Evolutionary conservation across 2,329 filamentous ascomycete species (phyloP).

Genomic region (Alternaria sp.): DNA sequence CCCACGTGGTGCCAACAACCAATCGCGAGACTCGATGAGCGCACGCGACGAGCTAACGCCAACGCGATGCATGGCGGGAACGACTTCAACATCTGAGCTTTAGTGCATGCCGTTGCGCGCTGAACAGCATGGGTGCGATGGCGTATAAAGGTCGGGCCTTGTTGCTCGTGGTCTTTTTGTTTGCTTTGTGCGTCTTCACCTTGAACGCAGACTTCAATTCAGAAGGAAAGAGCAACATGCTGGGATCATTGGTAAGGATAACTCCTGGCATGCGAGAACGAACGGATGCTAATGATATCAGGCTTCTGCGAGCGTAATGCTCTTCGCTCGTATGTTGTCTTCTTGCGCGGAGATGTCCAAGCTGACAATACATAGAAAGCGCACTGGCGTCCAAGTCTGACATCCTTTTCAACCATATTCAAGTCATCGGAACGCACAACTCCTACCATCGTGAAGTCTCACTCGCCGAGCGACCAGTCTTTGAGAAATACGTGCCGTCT

Average conservation of each 20-base stretch:
- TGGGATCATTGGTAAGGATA: conserved; percentile 17
- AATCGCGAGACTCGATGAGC: conserved; percentile 12
- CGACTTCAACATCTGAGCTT: conserved; percentile 5
- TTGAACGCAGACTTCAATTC: background rate
- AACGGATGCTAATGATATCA: conserved; percentile 10
- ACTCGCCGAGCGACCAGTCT: conserved; percentile 50
- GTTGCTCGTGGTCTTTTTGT: conserved; percentile 7
- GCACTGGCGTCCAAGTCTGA: conserved; percentile 19
- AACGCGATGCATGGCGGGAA: background rate
- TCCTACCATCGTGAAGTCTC: conserved; percentile 58
- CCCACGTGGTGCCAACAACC: conserved; percentile 1
- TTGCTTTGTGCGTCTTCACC: background rate
- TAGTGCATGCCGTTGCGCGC: conserved; percentile 10
- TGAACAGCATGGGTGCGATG: conserved; percentile 4
- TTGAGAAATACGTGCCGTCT: conserved; percentile 48
- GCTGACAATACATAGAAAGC: conserved; percentile 20
- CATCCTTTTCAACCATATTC: conserved; percentile 60
- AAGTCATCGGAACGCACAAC: conserved; percentile 61
- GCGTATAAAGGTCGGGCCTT: conserved; percentile 18
- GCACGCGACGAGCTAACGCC: conserved; percentile 18
- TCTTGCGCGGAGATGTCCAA: background rate
- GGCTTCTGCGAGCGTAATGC: conserved; percentile 23
- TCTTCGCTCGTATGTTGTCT: conserved; percentile 26
- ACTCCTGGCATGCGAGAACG: no score
- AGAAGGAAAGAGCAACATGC: conserved; percentile 12